Evolutionary conservation across 768 basidiomycete genomes (phyloP), one percentile per base, ranked within the genome.

Genomic region (Pleurotus platypus): DNA sequence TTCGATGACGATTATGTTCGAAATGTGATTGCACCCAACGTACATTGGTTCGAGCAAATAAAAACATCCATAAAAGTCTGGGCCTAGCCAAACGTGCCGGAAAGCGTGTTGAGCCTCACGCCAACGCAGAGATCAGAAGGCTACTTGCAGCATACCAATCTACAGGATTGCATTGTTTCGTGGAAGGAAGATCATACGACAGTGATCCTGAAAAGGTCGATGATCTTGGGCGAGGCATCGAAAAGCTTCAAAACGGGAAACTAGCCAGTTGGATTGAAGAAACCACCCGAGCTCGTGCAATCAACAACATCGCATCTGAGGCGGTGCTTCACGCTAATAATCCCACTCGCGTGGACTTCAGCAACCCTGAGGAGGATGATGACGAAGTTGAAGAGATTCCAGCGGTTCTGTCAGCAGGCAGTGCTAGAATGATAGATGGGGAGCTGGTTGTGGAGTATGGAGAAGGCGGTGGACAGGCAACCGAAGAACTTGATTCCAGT

Each of bases 1-100:
- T 72, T 68, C 61, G 71, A 65, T 7, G 59, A 60, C 16, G n/a
- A 57, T 5, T 70, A 67, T 55, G 62, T 72, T 16, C 67, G 70
- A 12, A 45, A 66, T 15, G 55, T 67, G 11, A 58, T 66, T 43
- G 66, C 70, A 8, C 68, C 66, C 0, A 73, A 75, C 49, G 46
- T 72, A 4, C 67, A 69, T 42, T 63, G 70, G 42, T 63, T 75
- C 43, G 64, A 63, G n/a, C 60, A 63, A 4, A 55, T 75, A 57
- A 62, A 7, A 66, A 72, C 6, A 61, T 69, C 43, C 63, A 64
- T 8, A 57, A 63, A 13, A 62, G 58, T 5, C 48, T 72, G 15
- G 64, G 62, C 0, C 60, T 72, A 1, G 49, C 54, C 2, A 11
- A 57, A 22, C 61, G 63, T 5, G 37, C 55, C 9, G 66, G 65